phyloP scores from a whole-genome alignment of 2,329 filamentous ascomycete species.

The Epichloe hybrida region DNA sequence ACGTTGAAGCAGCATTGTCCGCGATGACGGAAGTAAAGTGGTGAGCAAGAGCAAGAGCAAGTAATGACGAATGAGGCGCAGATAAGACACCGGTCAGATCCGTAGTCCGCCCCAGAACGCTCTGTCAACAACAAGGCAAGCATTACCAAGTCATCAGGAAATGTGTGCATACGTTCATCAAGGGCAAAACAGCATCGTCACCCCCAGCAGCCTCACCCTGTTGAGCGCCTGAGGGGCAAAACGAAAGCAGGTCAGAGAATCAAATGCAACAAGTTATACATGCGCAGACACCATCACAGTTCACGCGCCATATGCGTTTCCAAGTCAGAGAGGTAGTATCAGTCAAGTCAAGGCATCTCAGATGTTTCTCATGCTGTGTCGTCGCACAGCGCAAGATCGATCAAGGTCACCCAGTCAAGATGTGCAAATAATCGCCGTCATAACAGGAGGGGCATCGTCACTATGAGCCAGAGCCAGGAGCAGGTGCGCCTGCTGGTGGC shows the following conservation, averaged over 20 bases:
- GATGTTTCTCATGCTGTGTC: conserved; percentile 6
- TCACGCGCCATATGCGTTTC: conserved; percentile 11
- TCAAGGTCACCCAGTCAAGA: conserved; percentile 23
- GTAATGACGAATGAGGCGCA: not conserved
- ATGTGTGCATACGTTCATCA: conserved; percentile 2
- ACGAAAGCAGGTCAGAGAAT: conserved; percentile 3
- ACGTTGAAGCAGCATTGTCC: not conserved
- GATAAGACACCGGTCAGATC: not conserved
- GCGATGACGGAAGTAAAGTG: not conserved
- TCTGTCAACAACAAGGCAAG: not conserved
- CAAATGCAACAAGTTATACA: conserved; percentile 16
- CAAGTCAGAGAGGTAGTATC: conserved; percentile 16
- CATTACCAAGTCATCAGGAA: conserved; percentile 1
- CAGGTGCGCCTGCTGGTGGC: conserved; percentile 21
- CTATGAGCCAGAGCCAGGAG: conserved; percentile 24
- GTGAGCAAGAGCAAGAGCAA: not conserved
- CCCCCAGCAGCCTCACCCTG: not conserved
- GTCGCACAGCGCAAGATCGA: conserved; percentile 11
- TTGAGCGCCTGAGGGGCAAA: not conserved
- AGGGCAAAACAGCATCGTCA: not conserved
- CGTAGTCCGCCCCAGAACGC: not conserved
- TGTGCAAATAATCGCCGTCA: conserved; percentile 4
- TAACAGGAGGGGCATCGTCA: conserved; percentile 13
- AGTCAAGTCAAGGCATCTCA: conserved; percentile 22
- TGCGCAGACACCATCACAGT: conserved; percentile 17